Evolutionary conservation across 345 rosid species (phyloP), one percentile per base, ranked within the genome.

Genomic region (Sisymbrium altissimum): DNA sequence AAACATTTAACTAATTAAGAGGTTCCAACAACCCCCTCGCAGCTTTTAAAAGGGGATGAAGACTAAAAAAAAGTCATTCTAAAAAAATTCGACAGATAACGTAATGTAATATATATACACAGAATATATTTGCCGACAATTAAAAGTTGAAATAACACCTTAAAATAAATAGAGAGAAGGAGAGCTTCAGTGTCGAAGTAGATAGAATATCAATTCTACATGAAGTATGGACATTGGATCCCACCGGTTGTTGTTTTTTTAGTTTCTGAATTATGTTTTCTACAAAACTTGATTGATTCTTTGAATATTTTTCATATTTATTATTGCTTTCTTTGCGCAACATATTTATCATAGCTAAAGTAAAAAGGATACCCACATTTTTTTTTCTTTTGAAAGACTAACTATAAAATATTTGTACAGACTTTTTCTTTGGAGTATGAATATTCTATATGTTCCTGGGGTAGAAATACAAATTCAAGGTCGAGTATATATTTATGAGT

Each of bases 121-220:
- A 25, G 2, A 65, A 50, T 33, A 27, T 50, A 55, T 60, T 7
- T 75, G 74, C 79, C 79, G 74, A 75, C 79, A 75, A 60, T 32
- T 60, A 41, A 68, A 68, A 49, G 64, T 61, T 54, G 55, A 68
- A 59, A 49, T 29, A 38, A 18, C 1, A 36, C 35, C 33, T 7
- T 19, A 4, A 39, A 68, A 54, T 66, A 66, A 30, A 64, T 27
- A 44, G 14, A 43, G 23, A 35, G 38, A 59, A n/a, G 4, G 44
- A 36, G 59, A 44, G 49, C 39, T 76, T 66, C 29, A 73, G 75
- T 65, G 68, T 58, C 44, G 52, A 59, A 76, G 68, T 73, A 58
- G 85, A 76, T 80, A 60, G 44, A 21, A 71, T 75, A 75, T 80
- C 87, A 72, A 71, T 66, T 78, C 30, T 63, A 64, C 41, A 58